Percentiles rank a stretch among this genome's conserved stretches.
Evolutionary conservation across 305 asterid genomes (phyloP).

Genomic region (Fraxinus floribunda): DNA sequence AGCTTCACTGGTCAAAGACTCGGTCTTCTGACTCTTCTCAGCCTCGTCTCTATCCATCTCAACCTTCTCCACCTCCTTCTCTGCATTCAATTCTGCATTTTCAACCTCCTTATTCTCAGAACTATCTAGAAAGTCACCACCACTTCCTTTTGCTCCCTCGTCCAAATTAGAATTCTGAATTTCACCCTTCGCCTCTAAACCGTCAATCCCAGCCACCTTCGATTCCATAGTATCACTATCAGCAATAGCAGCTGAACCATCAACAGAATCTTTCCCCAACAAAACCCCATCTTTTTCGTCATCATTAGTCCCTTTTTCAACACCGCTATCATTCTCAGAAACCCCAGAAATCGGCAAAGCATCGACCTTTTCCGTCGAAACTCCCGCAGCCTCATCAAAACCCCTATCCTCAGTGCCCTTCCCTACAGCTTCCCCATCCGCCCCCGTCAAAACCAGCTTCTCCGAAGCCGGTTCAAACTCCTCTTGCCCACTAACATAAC

Average conservation of each 20-base stretch:
- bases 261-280: conserved; percentile 17
- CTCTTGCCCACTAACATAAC: conserved; percentile 60
- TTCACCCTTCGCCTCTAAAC: conserved; percentile 22
- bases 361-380: conserved; percentile 27
- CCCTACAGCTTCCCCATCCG: conserved; percentile 21
- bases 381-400: conserved; percentile 32
- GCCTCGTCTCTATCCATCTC: neutral
- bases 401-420: conserved; percentile 23
- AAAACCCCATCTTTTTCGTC: conserved; percentile 24
- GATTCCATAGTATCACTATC: conserved; percentile 13
- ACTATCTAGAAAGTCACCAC: conserved; percentile 28
- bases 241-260: conserved; percentile 18
- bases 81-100: neutral
- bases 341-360: conserved; percentile 31
- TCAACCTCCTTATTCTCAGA: conserved; percentile 7
- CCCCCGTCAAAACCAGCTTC: conserved; percentile 27
- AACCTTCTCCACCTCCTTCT: conserved; percentile 9
- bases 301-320: conserved; percentile 20
- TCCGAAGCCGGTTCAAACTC: conserved; percentile 48
- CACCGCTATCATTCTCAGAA: conserved; percentile 25
- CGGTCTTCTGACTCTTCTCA: conserved; percentile 3
- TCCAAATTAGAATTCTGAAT: conserved; percentile 22
- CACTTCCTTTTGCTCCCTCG: conserved; percentile 26
- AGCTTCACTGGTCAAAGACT: conserved; percentile 14
- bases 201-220: conserved; percentile 22